A percentile compares a stretch with the other conserved stretches of the same genome.
Evolutionary conservation across 1,284 basidiomycete genomes (phyloP).

Genomic region (Rhodotorula mucilaginosa): DNA sequence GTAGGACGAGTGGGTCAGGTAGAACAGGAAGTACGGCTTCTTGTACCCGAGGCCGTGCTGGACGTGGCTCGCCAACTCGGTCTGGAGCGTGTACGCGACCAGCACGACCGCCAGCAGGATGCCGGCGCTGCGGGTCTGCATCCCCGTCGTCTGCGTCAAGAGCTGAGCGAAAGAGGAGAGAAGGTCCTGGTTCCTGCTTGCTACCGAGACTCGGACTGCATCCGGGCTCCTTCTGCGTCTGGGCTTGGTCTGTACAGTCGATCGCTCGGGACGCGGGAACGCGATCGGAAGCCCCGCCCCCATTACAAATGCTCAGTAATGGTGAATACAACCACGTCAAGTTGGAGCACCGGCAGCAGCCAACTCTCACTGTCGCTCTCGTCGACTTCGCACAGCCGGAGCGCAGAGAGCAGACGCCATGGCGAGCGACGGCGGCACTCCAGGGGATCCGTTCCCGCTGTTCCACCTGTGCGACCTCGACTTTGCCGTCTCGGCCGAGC

Average conservation of each 20-base stretch:
- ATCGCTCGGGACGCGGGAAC: too few relatives aligned
- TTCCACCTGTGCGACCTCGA: constrained; percentile 27
- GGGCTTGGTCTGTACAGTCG: too few relatives aligned
- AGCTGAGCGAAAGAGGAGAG: neutral
- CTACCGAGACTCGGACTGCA: too few relatives aligned
- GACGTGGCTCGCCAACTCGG: constrained; percentile 59
- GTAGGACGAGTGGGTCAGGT: constrained; percentile 44
- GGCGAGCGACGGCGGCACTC: neutral
- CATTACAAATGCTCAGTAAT: too few relatives aligned
- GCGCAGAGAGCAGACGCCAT: neutral
- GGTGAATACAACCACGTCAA: too few relatives aligned
- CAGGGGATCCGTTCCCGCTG: constrained; percentile 26
- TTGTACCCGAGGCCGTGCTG: constrained; percentile 66
- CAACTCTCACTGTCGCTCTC: too few relatives aligned
- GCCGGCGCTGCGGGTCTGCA: neutral
- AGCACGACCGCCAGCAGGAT: constrained; percentile 19
- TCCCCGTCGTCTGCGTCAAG: neutral
- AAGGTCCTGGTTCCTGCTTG: too few relatives aligned
- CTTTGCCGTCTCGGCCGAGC: constrained; percentile 10
- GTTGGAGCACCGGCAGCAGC: too few relatives aligned
- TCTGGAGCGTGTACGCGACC: constrained; percentile 38
- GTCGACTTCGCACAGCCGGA: too few relatives aligned
- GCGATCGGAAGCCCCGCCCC: too few relatives aligned
- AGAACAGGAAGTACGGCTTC: constrained; percentile 78
- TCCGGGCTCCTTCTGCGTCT: too few relatives aligned